phyloP scores from a whole-genome alignment of 129 eudicot genomes.

The Artemisia argyi region DNA sequence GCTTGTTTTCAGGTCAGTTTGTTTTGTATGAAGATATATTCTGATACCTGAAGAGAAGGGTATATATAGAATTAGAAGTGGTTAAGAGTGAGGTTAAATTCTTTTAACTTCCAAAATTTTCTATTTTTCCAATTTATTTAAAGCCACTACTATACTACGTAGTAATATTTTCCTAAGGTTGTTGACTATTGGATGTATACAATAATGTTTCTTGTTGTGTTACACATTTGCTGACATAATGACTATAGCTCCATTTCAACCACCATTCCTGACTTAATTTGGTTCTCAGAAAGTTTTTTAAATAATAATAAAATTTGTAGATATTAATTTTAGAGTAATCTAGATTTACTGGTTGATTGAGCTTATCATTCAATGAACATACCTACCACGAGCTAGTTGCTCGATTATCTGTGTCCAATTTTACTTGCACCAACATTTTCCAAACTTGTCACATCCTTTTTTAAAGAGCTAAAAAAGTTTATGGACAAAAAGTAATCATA shows the following conservation, averaged over 20 bases:
- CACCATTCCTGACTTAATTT: conserved; percentile 3
- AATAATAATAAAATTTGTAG: no score
- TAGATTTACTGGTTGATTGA: no score
- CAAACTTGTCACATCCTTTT: no score
- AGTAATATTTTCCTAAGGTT: conserved; percentile 13
- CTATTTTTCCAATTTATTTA: neutral
- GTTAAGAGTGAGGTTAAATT: conserved; percentile 19
- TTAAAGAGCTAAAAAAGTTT: no score
- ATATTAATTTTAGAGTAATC: no score
- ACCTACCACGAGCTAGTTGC: no score
- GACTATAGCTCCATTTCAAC: conserved; percentile 31
- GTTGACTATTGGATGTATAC: conserved; percentile 28
- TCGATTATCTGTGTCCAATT: no score
- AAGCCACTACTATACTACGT: neutral
- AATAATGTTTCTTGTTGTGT: conserved; percentile 30
- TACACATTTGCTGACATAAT: conserved; percentile 33
- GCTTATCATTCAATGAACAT: neutral
- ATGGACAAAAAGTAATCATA: no score
- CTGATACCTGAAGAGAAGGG: conserved; percentile 16
- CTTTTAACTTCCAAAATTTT: conserved; percentile 21
- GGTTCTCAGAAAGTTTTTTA: no score
- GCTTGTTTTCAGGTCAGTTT: conserved; percentile 23
- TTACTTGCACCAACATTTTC: no score
- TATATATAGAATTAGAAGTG: conserved; percentile 31
- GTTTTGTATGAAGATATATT: conserved; percentile 13